phyloP scores from a whole-genome alignment of 2,329 filamentous ascomycete species.

The Aspergillus thermomutatus region DNA sequence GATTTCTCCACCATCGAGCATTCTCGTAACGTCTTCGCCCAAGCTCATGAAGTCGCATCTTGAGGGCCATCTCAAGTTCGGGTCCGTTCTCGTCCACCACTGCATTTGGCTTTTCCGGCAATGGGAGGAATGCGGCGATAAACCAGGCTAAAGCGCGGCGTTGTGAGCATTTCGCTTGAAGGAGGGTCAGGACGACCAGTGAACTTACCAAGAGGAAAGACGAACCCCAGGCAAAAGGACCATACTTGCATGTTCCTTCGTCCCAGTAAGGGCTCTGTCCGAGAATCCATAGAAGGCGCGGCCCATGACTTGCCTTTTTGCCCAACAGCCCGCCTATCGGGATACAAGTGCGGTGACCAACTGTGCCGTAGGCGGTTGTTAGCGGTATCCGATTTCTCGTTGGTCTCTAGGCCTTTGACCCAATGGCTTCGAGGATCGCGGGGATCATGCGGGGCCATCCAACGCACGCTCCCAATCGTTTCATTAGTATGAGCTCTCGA shows the following conservation, averaged over 20 bases:
- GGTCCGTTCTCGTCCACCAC: constrained; percentile 46
- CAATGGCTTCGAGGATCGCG: constrained; percentile 45
- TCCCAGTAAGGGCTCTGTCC: constrained; percentile 59
- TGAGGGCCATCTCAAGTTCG: constrained; percentile 43
- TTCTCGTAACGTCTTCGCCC: constrained; percentile 54
- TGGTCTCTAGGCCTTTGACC: constrained; percentile 30
- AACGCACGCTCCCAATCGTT: constrained; percentile 11
- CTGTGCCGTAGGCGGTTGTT: constrained; percentile 54
- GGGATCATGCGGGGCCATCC: constrained; percentile 21
- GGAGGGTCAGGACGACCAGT: not conserved
- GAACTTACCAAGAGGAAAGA: constrained; percentile 67
- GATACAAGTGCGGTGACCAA: constrained; percentile 70
- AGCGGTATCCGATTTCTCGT: constrained; percentile 26
- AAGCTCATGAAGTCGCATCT: constrained; percentile 41
- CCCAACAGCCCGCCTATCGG: constrained; percentile 57
- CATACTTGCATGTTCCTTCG: constrained; percentile 71
- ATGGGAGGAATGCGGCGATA: constrained; percentile 68
- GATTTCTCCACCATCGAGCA: constrained; percentile 62
- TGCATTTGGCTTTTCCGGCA: constrained; percentile 57
- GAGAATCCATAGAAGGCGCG: constrained; percentile 67
- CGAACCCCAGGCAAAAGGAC: constrained; percentile 72
- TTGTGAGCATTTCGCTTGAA: constrained; percentile 4
- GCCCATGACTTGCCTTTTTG: constrained; percentile 63
- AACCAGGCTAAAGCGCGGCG: constrained; percentile 63
- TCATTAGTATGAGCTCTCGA: constrained; percentile 24